These are phyloP conservation scores for Dryas alaskensis DNA, from an alignment of 306 rosid species.

Conservation along the genomic window DNA sequence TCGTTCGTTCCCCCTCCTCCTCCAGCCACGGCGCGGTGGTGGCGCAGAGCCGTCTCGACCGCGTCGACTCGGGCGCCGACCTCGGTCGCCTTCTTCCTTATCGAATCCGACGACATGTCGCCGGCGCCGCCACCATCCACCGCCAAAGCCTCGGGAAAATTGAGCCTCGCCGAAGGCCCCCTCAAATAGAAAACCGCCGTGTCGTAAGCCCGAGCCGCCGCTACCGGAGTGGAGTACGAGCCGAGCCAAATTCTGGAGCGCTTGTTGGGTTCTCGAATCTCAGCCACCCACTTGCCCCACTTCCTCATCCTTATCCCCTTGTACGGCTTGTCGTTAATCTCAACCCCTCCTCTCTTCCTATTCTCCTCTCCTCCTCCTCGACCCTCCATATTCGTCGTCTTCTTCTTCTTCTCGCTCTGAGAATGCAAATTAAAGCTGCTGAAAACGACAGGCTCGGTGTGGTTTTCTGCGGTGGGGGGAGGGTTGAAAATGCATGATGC, in stretches of 20 bases:
- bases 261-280: conserved; percentile 94
- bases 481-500: conserved; percentile 29
- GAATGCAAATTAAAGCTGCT: not conserved
- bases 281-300: conserved; percentile 99
- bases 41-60: conserved; percentile 50
- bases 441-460: not conserved
- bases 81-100: conserved; percentile 85
- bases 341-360: conserved; percentile 34
- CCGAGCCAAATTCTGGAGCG: conserved; percentile 98
- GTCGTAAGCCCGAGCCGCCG: conserved; percentile 97
- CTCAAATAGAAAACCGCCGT: conserved; percentile 86
- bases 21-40: conserved; percentile 19
- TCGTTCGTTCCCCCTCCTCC: conserved; percentile 17
- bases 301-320: conserved; percentile 99
- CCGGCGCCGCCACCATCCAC: conserved; percentile 33
- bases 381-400: conserved; percentile 13
- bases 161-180: conserved; percentile 88
- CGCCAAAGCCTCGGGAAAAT: conserved; percentile 65
- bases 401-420: conserved; percentile 1
- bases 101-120: conserved; percentile 84
- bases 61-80: conserved; percentile 95
- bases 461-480: conserved; percentile 19
- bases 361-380: conserved; percentile 12
- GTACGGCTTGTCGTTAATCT: conserved; percentile 60
- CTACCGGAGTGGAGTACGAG: conserved; percentile 86